Conservation (phyloP, 345 rosid genomes). For the Arabidopsis suecica region DNA sequence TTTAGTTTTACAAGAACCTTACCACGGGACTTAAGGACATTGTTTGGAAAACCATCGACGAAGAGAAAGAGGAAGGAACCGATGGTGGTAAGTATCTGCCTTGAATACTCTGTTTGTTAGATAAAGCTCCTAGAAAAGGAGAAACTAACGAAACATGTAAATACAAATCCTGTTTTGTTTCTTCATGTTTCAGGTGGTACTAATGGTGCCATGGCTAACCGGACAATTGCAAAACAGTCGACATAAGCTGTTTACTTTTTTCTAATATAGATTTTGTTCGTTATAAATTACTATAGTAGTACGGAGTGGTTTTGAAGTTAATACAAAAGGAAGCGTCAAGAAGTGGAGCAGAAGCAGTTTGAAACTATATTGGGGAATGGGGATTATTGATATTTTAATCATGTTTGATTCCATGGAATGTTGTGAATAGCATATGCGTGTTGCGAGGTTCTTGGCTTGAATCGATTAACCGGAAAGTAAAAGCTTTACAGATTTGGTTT, state of each 20-base stretch:
- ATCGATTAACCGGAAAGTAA: slow-evolving; percentile 5
- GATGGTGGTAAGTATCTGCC: slow-evolving; percentile 37
- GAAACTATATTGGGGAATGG: slow-evolving; percentile 25
- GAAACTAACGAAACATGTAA: slow-evolving; percentile 6
- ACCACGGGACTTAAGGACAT: slow-evolving; percentile 89
- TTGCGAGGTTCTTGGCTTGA: slow-evolving; percentile 19
- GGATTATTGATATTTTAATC: not conserved
- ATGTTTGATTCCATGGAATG: slow-evolving; percentile 32
- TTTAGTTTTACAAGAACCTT: slow-evolving; percentile 87
- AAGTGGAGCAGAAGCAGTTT: slow-evolving; percentile 23
- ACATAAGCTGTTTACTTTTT: slow-evolving; percentile 4
- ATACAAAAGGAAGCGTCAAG: slow-evolving; percentile 31
- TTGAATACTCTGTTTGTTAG: slow-evolving; percentile 11
- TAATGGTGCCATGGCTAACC: slow-evolving; percentile 37
- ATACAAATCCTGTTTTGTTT: slow-evolving; percentile 26
- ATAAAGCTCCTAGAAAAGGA: slow-evolving; percentile 19
- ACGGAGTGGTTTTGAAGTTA: slow-evolving; percentile 32
- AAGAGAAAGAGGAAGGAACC: slow-evolving; percentile 53
- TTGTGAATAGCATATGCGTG: slow-evolving; percentile 34
- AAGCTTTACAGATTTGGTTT: slow-evolving; percentile 21
- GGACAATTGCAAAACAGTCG: slow-evolving; percentile 9
- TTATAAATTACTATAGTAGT: not conserved
- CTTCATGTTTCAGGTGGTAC: slow-evolving; percentile 38
- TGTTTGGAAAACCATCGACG: slow-evolving; percentile 87
- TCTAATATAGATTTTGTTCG: slow-evolving; percentile 22